Base-by-base conservation (phyloP, 768 basidiomycete genomes). In the Termitomyces sp. region DNA sequence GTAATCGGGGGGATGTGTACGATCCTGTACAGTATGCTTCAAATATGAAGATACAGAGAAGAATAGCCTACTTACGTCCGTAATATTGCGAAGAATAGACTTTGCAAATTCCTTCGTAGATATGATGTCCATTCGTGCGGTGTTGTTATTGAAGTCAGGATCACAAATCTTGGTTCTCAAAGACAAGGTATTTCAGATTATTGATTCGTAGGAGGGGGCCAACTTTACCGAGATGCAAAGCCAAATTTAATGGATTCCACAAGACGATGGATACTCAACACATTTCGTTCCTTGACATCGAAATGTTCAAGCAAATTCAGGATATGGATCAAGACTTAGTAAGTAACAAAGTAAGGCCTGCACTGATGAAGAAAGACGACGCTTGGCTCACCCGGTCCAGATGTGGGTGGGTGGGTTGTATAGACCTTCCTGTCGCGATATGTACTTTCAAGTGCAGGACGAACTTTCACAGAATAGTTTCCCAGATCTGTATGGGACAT, bases 271-370 rank as follows among this genome's bases (percentile, higher is more conserved):
- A 83, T 77, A 62, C 85, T 89, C 16, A 93, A 69, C 0, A 79
- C 77, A n/a, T 79, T 86, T 62, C 77, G 71, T 47, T 84, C 84
- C 27, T 75, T 73, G 18, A 79, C 63, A 36, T 82, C 71, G 66
- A 82, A 98, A n/a, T 81, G 78, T 68, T 97, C 95, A 48, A 96
- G 74, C 20, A 95, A 70, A 68, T 98, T 97, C n/a, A 98, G 75
- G 81, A 98, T 89, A 68, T 93, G 89, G 42, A 97, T 74, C 44
- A 98, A 75, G n/a, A 91, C 91, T 78, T 50, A 47, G 44, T 24
- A 39, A 55, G 46, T 54, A 46, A 59, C 11, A n/a, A 22, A 34
- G 39, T 34, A 24, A 57, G 46, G 33, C 34, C 42, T 50, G 12
- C 12, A 15, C 27, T 9, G 11, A 51, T 9, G 2, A 47, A 16